Evolutionary conservation across 2,329 filamentous ascomycete species (phyloP).

Genomic region (Lachnum nothofagi): DNA sequence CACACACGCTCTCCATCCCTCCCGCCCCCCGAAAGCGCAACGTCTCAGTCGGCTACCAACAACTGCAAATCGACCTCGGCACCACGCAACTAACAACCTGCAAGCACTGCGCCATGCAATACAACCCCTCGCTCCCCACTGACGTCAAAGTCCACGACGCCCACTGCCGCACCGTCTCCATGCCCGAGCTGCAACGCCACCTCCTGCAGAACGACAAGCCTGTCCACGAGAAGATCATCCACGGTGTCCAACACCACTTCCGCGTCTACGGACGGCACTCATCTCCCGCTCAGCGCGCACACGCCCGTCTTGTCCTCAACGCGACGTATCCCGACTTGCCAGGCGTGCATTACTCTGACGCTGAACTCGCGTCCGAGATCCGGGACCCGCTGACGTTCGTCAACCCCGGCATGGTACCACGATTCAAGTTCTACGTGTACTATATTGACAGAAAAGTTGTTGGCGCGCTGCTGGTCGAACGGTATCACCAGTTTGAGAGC

Average conservation of each 20-base stretch:
- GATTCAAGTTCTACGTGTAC: slow-evolving; percentile 20
- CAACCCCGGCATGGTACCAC: slow-evolving; percentile 8
- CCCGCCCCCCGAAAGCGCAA: not conserved
- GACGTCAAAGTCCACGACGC: slow-evolving; percentile 13
- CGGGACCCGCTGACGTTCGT: slow-evolving; percentile 1
- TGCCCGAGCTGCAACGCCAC: not conserved
- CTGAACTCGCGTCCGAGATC: slow-evolving; percentile 9
- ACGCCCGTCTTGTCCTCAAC: not conserved
- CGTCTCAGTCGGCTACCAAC: not conserved
- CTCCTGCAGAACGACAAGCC: not conserved
- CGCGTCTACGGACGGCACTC: not conserved
- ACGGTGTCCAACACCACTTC: not conserved
- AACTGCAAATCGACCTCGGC: slow-evolving; percentile 16
- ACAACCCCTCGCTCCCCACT: slow-evolving; percentile 7
- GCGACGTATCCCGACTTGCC: slow-evolving; percentile 1
- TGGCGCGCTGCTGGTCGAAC: slow-evolving; percentile 13
- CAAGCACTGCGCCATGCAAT: slow-evolving; percentile 16
- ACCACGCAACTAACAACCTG: slow-evolving; percentile 10
- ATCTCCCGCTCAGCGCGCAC: no score
- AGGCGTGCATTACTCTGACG: not conserved
- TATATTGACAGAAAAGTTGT: slow-evolving; percentile 11
- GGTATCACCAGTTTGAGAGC: not conserved
- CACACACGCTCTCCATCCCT: not conserved
- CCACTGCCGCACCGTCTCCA: not conserved
- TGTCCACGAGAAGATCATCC: slow-evolving; percentile 2